Percentiles rank a stretch among this genome's conserved stretches.
phyloP scores from a whole-genome alignment of 1,139 yeast species.

The Williopsis jadinii region DNA sequence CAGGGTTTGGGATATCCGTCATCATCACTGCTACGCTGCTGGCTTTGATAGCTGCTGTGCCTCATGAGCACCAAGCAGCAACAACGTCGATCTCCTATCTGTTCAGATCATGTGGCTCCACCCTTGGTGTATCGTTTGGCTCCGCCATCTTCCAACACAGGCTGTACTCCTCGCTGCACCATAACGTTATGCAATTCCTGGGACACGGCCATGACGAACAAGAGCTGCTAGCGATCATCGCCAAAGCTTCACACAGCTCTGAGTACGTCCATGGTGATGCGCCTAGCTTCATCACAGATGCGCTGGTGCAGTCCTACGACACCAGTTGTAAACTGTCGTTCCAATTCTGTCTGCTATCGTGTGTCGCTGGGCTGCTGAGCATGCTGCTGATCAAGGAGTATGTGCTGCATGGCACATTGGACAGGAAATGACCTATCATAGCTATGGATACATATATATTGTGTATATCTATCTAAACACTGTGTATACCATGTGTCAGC shows the following conservation, averaged over 20 bases:
- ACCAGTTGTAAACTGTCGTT: constrained; percentile 48
- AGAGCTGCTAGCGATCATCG: constrained; percentile 38
- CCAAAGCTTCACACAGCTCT: constrained; percentile 47
- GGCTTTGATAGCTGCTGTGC: constrained; percentile 34
- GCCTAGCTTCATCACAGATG: constrained; percentile 40
- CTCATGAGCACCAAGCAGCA: constrained; percentile 59
- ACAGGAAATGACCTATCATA: constrained; percentile 13
- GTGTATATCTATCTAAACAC: background rate
- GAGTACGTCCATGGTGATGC: constrained; percentile 44
- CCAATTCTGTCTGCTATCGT: constrained; percentile 34
- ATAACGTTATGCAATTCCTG: constrained; percentile 22
- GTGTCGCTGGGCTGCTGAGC: constrained; percentile 32
- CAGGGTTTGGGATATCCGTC: constrained; percentile 54
- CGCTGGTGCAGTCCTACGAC: constrained; percentile 42
- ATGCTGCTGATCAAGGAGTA: constrained; percentile 33
- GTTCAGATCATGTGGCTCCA: constrained; percentile 68
- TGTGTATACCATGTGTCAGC: too few relatives aligned
- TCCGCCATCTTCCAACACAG: constrained; percentile 54
- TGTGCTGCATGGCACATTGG: constrained; percentile 28
- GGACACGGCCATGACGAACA: constrained; percentile 26
- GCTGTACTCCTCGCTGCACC: constrained; percentile 19
- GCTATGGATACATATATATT: background rate
- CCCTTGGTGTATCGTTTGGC: constrained; percentile 61
- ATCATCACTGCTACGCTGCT: constrained; percentile 61
- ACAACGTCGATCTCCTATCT: constrained; percentile 73